phyloP scores from a whole-genome alignment of 1,284 basidiomycete species.

The Austroboletus rostrupii region DNA sequence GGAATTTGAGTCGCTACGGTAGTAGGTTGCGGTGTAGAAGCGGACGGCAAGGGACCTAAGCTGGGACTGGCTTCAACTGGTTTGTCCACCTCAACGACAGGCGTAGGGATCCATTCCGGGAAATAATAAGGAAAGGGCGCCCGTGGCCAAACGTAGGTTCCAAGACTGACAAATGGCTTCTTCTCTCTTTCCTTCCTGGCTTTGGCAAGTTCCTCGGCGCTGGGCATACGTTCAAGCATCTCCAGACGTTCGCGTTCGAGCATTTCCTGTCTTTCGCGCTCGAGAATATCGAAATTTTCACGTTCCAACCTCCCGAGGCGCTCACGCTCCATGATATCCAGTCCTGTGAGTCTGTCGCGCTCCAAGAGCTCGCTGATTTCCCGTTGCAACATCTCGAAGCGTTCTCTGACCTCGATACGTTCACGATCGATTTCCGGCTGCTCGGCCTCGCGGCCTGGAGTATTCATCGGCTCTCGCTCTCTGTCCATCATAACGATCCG shows the following conservation, averaged over 20 bases:
- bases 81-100: constrained; percentile 18
- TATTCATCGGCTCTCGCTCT: constrained; percentile 19
- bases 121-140: constrained; percentile 53
- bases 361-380: constrained; percentile 28
- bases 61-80: constrained; percentile 4
- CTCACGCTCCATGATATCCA: constrained; percentile 27
- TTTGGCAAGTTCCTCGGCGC: constrained; percentile 29
- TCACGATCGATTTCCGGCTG: constrained; percentile 25
- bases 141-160: constrained; percentile 58
- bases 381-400: constrained; percentile 27
- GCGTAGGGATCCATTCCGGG: constrained; percentile 31
- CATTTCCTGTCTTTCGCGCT: constrained; percentile 26
- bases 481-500: constrained; percentile 12
- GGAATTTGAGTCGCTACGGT: constrained; percentile 13
- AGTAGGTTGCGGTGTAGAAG: constrained; percentile 11
- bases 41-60: constrained; percentile 5
- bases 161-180: constrained; percentile 47
- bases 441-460: constrained; percentile 20
- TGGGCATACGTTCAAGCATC: constrained; percentile 31
- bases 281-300: constrained; percentile 26
- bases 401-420: constrained; percentile 26
- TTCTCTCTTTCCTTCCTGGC: constrained; percentile 34
- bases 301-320: constrained; percentile 25
- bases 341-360: constrained; percentile 28
- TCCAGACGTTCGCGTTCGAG: constrained; percentile 31